Evolutionary conservation across 208 protist species (phyloP), one percentile per base, ranked within the genome.

Genomic region (Acanthamoeba rhysodes): DNA sequence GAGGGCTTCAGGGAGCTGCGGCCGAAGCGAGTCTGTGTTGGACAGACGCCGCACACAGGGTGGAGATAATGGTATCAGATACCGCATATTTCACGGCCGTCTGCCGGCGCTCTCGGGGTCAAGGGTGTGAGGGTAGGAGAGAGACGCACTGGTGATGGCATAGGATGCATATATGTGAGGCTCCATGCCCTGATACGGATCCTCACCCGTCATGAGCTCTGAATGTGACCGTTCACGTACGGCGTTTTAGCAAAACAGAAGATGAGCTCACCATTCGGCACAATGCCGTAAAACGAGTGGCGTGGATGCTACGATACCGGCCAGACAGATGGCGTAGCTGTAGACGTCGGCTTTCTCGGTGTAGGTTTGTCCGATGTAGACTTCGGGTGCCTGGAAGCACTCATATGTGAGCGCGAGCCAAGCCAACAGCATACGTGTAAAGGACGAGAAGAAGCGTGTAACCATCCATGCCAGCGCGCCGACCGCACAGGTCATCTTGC

Each of bases 341-440:
- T 91, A 91, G 32, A 91, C 85, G 85, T 91, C 85, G 10, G 85
- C 85, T 32, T 91, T 91, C n/a, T 91, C 85, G n/a, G 29, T 74
- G 85, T 91, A 91, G 34, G 34, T 41, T 14, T 45, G 53, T 45
- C 85, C 85, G 1, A 41, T 74, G 37, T 74, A 91, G 20, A 91
- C 85, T n/a, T 91, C 85, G 12, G 78, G 78, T 18, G 78, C 78
- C 78, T 85, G 78, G n/a, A 24, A 37, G 74, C 8, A 41, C 37
- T 41, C 37, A 4, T 37, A 84, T 41, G 12, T 41, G 12, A 84
- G 29, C 24, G 24, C 10, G 16, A 20, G 10, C 29, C 37, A 50
- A 82, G 18, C 8, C 37, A 41, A 45, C 32, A 29, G 0, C 16
- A n/a, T 14, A 78, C 29, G 34, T 3, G 29, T 29, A 18, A 29